Percentiles rank a stretch among this genome's conserved stretches.
Evolutionary conservation across 208 protist species (phyloP).

Genomic region (Porcisia deanei): DNA sequence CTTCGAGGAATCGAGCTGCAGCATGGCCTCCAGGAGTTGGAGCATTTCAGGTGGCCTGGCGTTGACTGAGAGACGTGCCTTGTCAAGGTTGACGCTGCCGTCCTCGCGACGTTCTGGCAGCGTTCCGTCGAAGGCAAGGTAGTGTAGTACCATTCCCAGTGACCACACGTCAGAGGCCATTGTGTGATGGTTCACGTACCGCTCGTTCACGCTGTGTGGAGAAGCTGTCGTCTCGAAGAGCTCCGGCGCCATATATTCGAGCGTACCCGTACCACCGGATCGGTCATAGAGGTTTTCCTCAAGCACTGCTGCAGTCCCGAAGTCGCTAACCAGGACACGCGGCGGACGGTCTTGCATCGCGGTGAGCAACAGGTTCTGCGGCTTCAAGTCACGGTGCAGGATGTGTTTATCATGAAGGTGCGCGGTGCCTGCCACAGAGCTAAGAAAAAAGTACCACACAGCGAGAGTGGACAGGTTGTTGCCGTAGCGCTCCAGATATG

Average conservation of each 20-base stretch:
- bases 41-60: slow-evolving; percentile 86
- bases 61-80: slow-evolving; percentile 34
- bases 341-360: slow-evolving; percentile 46
- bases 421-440: slow-evolving; percentile 71
- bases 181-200: slow-evolving; percentile 70
- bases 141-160: slow-evolving; percentile 90
- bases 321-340: slow-evolving; percentile 87
- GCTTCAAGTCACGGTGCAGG: slow-evolving; percentile 90
- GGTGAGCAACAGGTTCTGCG: slow-evolving; percentile 87
- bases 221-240: slow-evolving; percentile 61
- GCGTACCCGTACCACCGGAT: slow-evolving; percentile 83
- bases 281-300: slow-evolving; percentile 60
- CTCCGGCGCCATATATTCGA: slow-evolving; percentile 92
- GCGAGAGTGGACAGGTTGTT: slow-evolving; percentile 70
- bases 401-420: slow-evolving; percentile 86
- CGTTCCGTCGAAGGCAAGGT: slow-evolving; percentile 68
- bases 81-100: slow-evolving; percentile 47
- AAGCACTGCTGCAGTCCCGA: slow-evolving; percentile 81
- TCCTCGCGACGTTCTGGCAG: slow-evolving; percentile 49
- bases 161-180: slow-evolving; percentile 84
- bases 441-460: slow-evolving; percentile 92
- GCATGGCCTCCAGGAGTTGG: slow-evolving; percentile 74
- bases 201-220: slow-evolving; percentile 21
- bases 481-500: slow-evolving; percentile 76
- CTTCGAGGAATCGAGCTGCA: slow-evolving; percentile 60